phyloP scores from a whole-genome alignment of 441 rosid species.

The Aquilaria agallochum region DNA sequence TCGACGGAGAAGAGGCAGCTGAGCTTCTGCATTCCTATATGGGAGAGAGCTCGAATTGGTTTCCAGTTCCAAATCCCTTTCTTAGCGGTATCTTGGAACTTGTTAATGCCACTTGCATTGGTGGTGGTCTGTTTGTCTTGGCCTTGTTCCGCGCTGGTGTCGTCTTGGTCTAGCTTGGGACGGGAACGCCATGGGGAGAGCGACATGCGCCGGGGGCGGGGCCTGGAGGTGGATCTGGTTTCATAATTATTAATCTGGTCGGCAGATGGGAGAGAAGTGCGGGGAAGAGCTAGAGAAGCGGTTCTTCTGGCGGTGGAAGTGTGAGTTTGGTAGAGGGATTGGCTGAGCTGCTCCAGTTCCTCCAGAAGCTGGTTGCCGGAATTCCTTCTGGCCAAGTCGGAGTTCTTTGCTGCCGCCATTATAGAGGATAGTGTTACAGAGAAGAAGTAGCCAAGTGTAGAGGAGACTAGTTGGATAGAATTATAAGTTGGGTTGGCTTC shows the following conservation, averaged over 20 bases:
- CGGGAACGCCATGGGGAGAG: conserved; percentile 89
- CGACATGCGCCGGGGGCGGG: conserved; percentile 72
- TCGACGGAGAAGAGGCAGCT: conserved; percentile 89
- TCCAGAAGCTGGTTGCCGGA: conserved; percentile 74
- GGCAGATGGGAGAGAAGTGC: conserved; percentile 47
- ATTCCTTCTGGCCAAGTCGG: conserved; percentile 42
- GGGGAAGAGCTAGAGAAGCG: conserved; percentile 62
- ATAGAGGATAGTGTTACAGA: conserved; percentile 6
- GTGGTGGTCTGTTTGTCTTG: conserved; percentile 14
- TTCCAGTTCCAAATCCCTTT: conserved; percentile 95
- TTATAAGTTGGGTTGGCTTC: not conserved
- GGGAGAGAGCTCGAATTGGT: conserved; percentile 76
- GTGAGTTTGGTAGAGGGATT: conserved; percentile 70
- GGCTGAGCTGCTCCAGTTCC: conserved; percentile 81
- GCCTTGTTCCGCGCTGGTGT: conserved; percentile 16
- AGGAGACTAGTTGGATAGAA: not conserved
- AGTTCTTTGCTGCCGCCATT: conserved; percentile 33
- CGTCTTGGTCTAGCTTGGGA: conserved; percentile 46
- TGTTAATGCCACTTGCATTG: conserved; percentile 25
- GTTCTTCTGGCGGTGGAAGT: conserved; percentile 49
- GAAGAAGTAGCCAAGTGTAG: not conserved
- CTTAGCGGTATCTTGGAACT: conserved; percentile 17
- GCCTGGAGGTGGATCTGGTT: conserved; percentile 22
- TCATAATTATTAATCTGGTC: conserved; percentile 29
- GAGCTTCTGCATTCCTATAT: conserved; percentile 80